Percentiles rank a stretch among this genome's conserved stretches.
Conservation (phyloP, 2,329 filamentous ascomycete species). For the Elsinoe fawcettii region DNA sequence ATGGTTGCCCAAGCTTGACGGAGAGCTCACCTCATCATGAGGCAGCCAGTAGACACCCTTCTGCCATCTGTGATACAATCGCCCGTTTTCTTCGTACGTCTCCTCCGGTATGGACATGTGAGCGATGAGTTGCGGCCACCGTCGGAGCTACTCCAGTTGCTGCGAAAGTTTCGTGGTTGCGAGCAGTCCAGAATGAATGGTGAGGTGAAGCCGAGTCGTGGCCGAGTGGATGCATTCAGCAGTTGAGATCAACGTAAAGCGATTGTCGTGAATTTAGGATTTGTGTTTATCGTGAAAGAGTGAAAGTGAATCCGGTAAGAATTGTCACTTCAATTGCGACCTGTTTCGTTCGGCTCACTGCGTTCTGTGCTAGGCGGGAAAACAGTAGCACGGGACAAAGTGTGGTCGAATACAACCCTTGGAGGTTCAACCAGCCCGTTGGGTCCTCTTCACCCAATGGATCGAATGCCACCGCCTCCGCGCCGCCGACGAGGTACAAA, state of each 20-base stretch:
- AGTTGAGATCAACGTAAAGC: neutral
- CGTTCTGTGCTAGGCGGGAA: conserved; percentile 2
- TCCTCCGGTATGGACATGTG: conserved; percentile 15
- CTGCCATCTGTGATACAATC: conserved; percentile 18
- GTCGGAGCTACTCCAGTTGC: neutral
- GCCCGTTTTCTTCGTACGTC: conserved; percentile 20
- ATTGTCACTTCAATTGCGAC: neutral
- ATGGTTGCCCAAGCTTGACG: neutral
- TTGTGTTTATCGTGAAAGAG: neutral
- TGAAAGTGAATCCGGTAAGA: neutral
- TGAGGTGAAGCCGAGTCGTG: neutral
- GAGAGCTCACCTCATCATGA: conserved; percentile 18
- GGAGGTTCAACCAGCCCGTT: neutral
- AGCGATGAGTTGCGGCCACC: neutral
- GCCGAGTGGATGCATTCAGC: conserved; percentile 9
- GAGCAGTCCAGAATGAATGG: neutral
- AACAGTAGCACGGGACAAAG: conserved; percentile 3
- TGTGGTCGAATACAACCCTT: conserved; percentile 1
- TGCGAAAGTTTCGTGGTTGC: neutral
- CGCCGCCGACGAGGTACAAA: neutral
- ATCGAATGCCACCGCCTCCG: conserved; percentile 5
- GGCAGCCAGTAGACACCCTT: conserved; percentile 20
- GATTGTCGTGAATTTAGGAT: neutral
- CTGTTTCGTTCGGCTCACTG: neutral
- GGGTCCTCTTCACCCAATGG: neutral